phyloP scores from a whole-genome alignment of 2,329 filamentous ascomycete genomes.

The Pyrenophora seminiperda region DNA sequence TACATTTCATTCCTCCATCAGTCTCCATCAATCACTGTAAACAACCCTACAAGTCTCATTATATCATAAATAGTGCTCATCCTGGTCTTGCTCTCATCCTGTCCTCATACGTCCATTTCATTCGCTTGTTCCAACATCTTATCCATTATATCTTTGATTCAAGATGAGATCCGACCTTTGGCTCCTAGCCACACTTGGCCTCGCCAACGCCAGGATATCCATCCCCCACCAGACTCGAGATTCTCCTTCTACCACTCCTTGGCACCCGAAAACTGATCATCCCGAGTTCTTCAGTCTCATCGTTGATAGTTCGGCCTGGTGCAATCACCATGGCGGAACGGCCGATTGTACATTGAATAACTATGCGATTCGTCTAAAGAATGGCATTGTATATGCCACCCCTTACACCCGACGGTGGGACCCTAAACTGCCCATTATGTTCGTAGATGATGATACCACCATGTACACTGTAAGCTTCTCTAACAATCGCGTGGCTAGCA shows the following conservation, averaged over 20 bases:
- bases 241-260: conserved; percentile 2
- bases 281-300: conserved; percentile 33
- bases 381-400: conserved; percentile 32
- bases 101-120: conserved; percentile 23
- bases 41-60: conserved; percentile 33
- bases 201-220: conserved; percentile 22
- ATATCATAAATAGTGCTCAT: conserved; percentile 36
- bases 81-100: conserved; percentile 17
- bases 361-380: conserved; percentile 32
- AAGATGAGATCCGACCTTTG: conserved; percentile 30
- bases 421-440: conserved; percentile 35
- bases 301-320: neutral
- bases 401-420: conserved; percentile 39
- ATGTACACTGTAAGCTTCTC: conserved; percentile 33
- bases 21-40: conserved; percentile 17
- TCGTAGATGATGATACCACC: conserved; percentile 35
- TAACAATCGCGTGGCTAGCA: neutral
- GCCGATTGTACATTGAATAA: conserved; percentile 20
- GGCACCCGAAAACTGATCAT: conserved; percentile 31
- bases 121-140: conserved; percentile 20
- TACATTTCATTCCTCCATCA: conserved; percentile 30
- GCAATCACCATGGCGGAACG: neutral
- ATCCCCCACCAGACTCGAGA: conserved; percentile 5
- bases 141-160: conserved; percentile 19
- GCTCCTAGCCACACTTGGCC: conserved; percentile 23